Evolutionary conservation across 2,329 filamentous ascomycete genomes (phyloP).

Genomic region (Xylaria sp.): DNA sequence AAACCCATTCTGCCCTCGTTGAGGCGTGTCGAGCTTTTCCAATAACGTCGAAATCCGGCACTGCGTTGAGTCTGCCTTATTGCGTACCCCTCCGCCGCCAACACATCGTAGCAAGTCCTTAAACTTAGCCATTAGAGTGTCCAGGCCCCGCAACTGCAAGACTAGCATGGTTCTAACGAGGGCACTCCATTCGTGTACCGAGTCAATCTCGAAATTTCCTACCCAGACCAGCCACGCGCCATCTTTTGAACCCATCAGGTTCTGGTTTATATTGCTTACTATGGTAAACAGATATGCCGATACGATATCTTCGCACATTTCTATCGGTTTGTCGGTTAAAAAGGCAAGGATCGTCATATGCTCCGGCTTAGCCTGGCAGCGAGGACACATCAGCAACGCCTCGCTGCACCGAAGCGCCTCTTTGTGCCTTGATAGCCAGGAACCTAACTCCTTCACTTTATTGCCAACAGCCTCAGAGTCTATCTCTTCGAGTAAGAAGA

Average conservation of each 20-base stretch:
- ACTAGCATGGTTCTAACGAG: constrained; percentile 25
- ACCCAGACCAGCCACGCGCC: constrained; percentile 22
- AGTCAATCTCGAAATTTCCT: constrained; percentile 30
- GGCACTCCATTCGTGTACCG: constrained; percentile 23
- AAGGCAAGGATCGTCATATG: constrained; percentile 28
- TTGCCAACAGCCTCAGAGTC: constrained; percentile 9
- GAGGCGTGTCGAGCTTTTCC: constrained; percentile 17
- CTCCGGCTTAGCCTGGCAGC: constrained; percentile 28
- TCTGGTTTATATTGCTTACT: neutral
- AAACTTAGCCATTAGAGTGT: constrained; percentile 16
- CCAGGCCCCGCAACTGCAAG: constrained; percentile 22
- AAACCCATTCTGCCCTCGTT: constrained; percentile 9
- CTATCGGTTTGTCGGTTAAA: constrained; percentile 24
- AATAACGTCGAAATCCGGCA: constrained; percentile 9
- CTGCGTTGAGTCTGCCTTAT: constrained; percentile 22
- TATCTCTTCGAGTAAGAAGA: constrained; percentile 29
- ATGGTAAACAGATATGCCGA: constrained; percentile 20
- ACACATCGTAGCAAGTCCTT: constrained; percentile 15
- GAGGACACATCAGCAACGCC: constrained; percentile 24
- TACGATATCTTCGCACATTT: constrained; percentile 26
- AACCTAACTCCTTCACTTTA: constrained; percentile 19
- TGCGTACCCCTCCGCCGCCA: constrained; percentile 20
- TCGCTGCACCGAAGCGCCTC: constrained; percentile 32
- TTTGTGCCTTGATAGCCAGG: constrained; percentile 29
- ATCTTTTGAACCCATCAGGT: neutral